Conservation (phyloP, 257 asterid species). For the Scutellaria galericulata region DNA sequence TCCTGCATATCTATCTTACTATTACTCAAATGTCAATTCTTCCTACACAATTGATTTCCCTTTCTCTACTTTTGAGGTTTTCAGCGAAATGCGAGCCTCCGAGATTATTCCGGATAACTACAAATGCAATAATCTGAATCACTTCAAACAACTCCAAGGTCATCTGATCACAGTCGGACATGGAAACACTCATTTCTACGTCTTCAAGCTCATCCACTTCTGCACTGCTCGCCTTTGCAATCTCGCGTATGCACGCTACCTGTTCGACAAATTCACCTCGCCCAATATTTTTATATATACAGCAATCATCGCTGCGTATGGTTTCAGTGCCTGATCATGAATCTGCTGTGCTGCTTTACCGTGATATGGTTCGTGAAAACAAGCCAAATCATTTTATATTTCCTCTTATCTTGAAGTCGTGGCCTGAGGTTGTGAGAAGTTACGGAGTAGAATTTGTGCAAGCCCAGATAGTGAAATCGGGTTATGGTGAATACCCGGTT, state of each 20-base stretch:
- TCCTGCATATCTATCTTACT: slow-evolving; percentile 81
- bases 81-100: too few species aligned
- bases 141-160: slow-evolving; percentile 77
- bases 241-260: slow-evolving; percentile 62
- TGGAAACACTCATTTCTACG: slow-evolving; percentile 66
- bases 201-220: slow-evolving; percentile 80
- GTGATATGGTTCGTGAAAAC: slow-evolving; percentile 58
- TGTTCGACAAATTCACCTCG: slow-evolving; percentile 58
- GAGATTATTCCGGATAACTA: too few species aligned
- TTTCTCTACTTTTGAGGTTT: too few species aligned
- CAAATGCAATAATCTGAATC: slow-evolving; percentile 56
- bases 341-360: slow-evolving; percentile 58
- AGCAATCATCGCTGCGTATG: slow-evolving; percentile 61
- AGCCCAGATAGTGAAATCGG: too few species aligned
- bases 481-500: too few species aligned
- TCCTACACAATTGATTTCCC: too few species aligned
- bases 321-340: slow-evolving; percentile 48
- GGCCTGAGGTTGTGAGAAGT: too few species aligned
- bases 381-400: too few species aligned
- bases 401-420: too few species aligned
- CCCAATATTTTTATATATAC: slow-evolving; percentile 71
- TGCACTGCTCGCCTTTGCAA: slow-evolving; percentile 58
- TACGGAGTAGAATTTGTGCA: too few species aligned
- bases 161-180: slow-evolving; percentile 71
- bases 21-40: slow-evolving; percentile 87